Conservation (phyloP, 1,284 basidiomycete species). For the Puccinia horiana region DNA sequence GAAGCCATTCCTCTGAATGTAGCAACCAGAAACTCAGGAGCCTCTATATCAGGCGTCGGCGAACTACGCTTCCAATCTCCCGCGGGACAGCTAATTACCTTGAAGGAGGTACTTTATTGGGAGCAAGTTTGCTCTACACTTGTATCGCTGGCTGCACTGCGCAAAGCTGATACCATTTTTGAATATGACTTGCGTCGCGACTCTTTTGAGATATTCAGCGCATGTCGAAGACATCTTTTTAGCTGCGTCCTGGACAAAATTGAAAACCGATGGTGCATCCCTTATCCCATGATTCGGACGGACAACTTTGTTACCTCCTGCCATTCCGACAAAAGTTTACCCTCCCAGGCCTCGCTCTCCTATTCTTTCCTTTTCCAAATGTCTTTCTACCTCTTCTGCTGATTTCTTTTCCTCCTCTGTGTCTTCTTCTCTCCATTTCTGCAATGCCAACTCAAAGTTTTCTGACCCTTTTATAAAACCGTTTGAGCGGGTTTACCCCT, state of each 20-base stretch:
- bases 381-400: too few relatives aligned
- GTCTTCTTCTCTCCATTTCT: too few relatives aligned
- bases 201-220: background rate
- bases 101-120: background rate
- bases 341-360: too few relatives aligned
- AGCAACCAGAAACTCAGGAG: background rate
- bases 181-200: background rate
- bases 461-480: too few relatives aligned
- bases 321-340: too few relatives aligned
- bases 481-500: background rate
- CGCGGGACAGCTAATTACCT: background rate
- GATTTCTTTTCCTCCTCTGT: too few relatives aligned
- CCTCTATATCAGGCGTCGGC: background rate
- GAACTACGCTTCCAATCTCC: background rate
- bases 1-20: background rate
- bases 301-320: background rate
- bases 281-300: too few relatives aligned
- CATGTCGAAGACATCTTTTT: background rate
- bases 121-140: background rate
- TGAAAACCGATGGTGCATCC: too few relatives aligned
- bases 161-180: background rate
- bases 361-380: too few relatives aligned
- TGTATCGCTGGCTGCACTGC: background rate
- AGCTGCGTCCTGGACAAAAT: too few relatives aligned
- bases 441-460: too few relatives aligned